phyloP scores from a whole-genome alignment of 139 green algal genomes.

The Chlorella sp. region DNA sequence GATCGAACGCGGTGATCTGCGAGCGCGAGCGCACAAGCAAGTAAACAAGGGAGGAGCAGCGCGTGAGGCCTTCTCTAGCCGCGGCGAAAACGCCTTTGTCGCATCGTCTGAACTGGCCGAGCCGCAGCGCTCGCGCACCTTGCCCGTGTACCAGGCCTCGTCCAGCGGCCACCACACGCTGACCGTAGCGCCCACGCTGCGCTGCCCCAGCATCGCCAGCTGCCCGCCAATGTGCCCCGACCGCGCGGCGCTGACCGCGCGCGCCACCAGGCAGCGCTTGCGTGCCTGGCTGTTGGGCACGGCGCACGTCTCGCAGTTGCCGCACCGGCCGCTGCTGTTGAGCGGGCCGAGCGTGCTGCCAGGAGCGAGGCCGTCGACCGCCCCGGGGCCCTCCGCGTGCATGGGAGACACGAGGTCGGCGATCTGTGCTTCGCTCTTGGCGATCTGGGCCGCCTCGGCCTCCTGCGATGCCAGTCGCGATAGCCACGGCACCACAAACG shows the following conservation, averaged over 20 bases:
- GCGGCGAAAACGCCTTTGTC: not conserved
- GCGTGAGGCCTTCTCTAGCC: not conserved
- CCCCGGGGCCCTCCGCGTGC: not conserved
- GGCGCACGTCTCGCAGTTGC: constrained; percentile 26
- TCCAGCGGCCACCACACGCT: constrained; percentile 58
- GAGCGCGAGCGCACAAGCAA: too few relatives aligned
- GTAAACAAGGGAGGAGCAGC: not conserved
- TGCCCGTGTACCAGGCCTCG: constrained; percentile 37
- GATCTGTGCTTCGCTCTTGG: not conserved
- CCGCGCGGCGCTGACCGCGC: constrained; percentile 61
- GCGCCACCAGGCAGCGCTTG: constrained; percentile 62
- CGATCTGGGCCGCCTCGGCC: too few relatives aligned
- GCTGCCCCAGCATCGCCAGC: constrained; percentile 53
- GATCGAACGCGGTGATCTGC: constrained; percentile 51
- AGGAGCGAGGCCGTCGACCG: not conserved
- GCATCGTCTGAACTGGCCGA: not conserved
- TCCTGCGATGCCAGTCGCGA: not conserved
- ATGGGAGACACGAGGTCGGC: not conserved
- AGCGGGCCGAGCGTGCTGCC: not conserved
- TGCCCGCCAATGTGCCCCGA: constrained; percentile 39
- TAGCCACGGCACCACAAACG: not conserved
- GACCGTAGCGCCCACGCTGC: constrained; percentile 45
- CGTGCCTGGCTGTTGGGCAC: constrained; percentile 14
- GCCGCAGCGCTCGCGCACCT: constrained; percentile 33
- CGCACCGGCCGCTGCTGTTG: constrained; percentile 14